phyloP scores from a whole-genome alignment of 208 protist genomes.

The Sergeia podlipaevii region DNA sequence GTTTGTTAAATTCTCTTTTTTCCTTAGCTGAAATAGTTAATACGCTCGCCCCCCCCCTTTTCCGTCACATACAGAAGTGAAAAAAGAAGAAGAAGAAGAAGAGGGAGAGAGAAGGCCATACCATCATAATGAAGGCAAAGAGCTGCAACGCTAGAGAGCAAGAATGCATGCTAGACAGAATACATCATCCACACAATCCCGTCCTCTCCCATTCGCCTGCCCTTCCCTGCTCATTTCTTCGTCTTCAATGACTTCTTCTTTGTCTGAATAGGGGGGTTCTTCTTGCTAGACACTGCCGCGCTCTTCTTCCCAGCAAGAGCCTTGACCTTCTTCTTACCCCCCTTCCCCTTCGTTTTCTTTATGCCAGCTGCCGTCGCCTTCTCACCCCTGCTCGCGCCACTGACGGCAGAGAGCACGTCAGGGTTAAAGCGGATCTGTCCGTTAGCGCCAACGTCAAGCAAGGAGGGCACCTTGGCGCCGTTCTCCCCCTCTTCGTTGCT shows the following conservation, averaged over 20 bases:
- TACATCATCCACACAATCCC: too few species aligned
- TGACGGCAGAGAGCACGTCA: not conserved
- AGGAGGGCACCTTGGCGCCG: constrained; percentile 6
- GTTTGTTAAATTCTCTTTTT: too few species aligned
- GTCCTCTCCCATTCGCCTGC: too few species aligned
- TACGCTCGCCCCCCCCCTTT: too few species aligned
- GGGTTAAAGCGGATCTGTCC: constrained; percentile 35
- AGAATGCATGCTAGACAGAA: too few species aligned
- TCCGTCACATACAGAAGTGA: too few species aligned
- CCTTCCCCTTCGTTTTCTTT: constrained; percentile 12
- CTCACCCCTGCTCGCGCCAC: constrained; percentile 7
- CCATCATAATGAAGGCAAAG: not conserved
- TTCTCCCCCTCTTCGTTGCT: constrained; percentile 7
- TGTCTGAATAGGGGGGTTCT: constrained; percentile 3
- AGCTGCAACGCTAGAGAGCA: not conserved
- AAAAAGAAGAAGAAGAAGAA: constrained; percentile 4
- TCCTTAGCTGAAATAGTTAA: too few species aligned
- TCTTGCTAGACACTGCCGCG: too few species aligned
- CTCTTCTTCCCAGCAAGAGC: too few species aligned
- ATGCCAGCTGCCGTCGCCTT: constrained; percentile 6
- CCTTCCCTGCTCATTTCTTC: too few species aligned
- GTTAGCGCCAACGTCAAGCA: constrained; percentile 38
- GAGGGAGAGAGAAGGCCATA: constrained; percentile 2
- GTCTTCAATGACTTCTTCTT: constrained; percentile 12
- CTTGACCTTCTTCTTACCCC: constrained; percentile 8